Evolutionary conservation across 164 flowering plant species (phyloP).

Genomic region (Santalum album): DNA sequence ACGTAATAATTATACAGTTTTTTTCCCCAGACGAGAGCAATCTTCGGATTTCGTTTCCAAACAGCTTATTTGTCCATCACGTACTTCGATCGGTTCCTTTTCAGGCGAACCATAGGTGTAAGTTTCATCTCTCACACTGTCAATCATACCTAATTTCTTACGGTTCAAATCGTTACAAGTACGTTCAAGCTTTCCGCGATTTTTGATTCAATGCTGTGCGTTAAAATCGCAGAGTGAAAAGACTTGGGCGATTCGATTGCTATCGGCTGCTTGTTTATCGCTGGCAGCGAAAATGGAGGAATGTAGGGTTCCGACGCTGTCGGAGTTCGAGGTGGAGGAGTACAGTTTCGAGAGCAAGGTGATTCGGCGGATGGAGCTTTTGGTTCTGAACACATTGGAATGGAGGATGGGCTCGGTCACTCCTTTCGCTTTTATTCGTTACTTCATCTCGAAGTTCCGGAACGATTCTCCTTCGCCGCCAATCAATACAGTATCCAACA

Average conservation of each 20-base stretch:
- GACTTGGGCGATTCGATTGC: conserved; percentile 49
- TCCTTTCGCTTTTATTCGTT: conserved; percentile 52
- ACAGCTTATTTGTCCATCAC: conserved; percentile 55
- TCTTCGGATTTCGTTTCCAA: conserved; percentile 37
- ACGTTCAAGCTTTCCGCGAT: not conserved
- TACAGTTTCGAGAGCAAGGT: conserved; percentile 32
- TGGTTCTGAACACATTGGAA: conserved; percentile 53
- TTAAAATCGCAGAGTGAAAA: conserved; percentile 25
- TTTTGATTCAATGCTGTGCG: not conserved
- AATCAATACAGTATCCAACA: conserved; percentile 11
- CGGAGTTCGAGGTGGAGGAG: conserved; percentile 32
- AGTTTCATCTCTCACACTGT: too few species aligned
- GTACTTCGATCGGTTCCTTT: conserved; percentile 57
- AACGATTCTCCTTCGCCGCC: conserved; percentile 15
- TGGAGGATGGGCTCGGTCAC: conserved; percentile 61
- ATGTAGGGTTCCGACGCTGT: conserved; percentile 27
- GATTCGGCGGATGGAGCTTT: conserved; percentile 62
- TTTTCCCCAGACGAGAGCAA: conserved; percentile 32
- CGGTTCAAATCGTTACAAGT: too few species aligned
- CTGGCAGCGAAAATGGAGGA: conserved; percentile 74
- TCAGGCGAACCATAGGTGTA: conserved; percentile 45
- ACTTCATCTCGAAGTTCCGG: conserved; percentile 35
- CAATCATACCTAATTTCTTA: too few species aligned
- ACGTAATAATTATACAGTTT: not conserved
- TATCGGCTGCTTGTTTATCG: conserved; percentile 58